Base-by-base conservation (phyloP, 805 yeast species). In the Saccharomycopsis synnaedendra region DNA sequence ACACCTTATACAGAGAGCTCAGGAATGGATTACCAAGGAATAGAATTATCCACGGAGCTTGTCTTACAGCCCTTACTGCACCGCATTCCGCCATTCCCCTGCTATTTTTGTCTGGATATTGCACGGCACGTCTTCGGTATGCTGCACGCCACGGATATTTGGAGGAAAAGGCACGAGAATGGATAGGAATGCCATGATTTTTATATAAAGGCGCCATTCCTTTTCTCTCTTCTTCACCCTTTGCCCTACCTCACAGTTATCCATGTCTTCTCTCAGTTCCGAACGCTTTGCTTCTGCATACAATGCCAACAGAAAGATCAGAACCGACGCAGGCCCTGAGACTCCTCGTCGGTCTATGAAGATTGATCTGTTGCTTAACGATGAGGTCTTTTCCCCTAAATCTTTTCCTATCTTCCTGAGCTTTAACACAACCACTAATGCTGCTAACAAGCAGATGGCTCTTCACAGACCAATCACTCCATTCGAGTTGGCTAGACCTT, bases 321-420 rank as follows among this genome's bases (percentile, higher is more conserved):
- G 46, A 28, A 6, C 45, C 8, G 31, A 11, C 8, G 31, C 33
- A 27, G 43, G 32, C 32, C 10, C 8, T 28, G 43, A 28, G 5
- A 48, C 52, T 19, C 52, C 54, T 8, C 39, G 49, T 36, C 48
- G 47, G 44, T 34, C 54, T 3, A 45, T 51, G 27, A 51, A 48
- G 32, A 51, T 51, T 6, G 32, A 46, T 29, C 40, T 52, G 3
- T 43, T 51, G 10, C 43, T 51, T 31, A 51, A 51, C 34, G 31
- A 42, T 36, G 42, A 46, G 19, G 52, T 44, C 5, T 43, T 37
- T 32, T 41, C 35, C 39, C 44, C 50, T 5, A 48, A 48, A 30
- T 41, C 39, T 33, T 51, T 51, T 41, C 52, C 52, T 9, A 33
- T 45, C 9, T 51, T 51, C 45, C 32, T 45, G 9, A 28, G 42